A percentile compares a stretch with the other conserved stretches of the same genome.
phyloP scores from a whole-genome alignment of 2,329 filamentous ascomycete genomes.

The Aspergillus quadricinctus region DNA sequence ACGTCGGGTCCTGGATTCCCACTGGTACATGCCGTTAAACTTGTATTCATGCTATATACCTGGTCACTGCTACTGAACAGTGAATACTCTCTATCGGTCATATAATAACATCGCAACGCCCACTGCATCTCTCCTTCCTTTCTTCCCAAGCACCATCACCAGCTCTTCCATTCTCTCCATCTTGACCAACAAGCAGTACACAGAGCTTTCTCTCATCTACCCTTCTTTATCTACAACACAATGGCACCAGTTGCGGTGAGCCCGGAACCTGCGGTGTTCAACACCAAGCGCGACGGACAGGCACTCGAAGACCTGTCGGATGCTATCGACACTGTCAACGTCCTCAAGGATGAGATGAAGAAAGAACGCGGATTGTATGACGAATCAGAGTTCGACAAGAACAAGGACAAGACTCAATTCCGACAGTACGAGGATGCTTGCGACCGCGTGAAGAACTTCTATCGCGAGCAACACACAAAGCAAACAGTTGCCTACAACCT shows the following conservation, averaged over 20 bases:
- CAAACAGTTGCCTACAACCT: conserved; percentile 68
- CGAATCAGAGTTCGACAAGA: conserved; percentile 63
- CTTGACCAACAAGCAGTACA: not conserved
- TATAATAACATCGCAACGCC: not conserved
- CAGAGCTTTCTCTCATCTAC: not conserved
- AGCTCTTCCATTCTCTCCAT: not conserved
- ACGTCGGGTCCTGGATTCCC: not conserved
- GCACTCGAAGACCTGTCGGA: conserved; percentile 57
- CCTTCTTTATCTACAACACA: conserved; percentile 4
- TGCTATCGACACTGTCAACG: conserved; percentile 57
- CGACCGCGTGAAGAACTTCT: conserved; percentile 82
- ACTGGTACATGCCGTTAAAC: not conserved
- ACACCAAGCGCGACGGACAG: conserved; percentile 50
- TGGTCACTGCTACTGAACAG: not conserved
- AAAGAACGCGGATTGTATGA: conserved; percentile 45
- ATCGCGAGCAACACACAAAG: conserved; percentile 65
- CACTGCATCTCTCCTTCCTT: not conserved
- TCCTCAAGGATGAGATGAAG: conserved; percentile 53
- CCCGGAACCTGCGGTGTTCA: conserved; percentile 21
- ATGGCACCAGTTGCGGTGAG: conserved; percentile 31
- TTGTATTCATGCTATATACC: not conserved
- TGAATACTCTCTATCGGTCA: not conserved
- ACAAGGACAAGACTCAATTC: conserved; percentile 76
- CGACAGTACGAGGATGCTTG: conserved; percentile 79
- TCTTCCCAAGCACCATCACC: not conserved